Conservation (phyloP, 2,329 filamentous ascomycete species). For the Colletotrichum chlorophyti region DNA sequence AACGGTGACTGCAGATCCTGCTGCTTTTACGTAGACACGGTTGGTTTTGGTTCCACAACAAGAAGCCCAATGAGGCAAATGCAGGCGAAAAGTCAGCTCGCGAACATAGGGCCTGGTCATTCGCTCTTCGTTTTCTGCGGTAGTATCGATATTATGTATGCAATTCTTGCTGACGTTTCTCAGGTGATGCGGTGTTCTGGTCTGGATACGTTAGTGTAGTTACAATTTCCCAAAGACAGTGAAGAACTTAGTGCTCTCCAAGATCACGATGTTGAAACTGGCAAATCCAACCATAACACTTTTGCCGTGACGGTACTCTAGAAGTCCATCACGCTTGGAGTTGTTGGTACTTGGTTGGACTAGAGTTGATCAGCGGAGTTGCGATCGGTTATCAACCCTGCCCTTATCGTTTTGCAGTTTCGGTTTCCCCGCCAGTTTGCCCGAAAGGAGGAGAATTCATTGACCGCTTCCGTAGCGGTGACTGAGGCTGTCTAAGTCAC, state of each 20-base stretch:
- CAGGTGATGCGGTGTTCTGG: slow-evolving; percentile 48
- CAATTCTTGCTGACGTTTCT: slow-evolving; percentile 28
- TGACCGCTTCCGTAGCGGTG: too few species aligned
- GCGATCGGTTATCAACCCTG: slow-evolving; percentile 67
- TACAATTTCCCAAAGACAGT: slow-evolving; percentile 59
- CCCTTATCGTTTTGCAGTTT: slow-evolving; percentile 68
- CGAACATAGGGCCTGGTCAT: slow-evolving; percentile 31
- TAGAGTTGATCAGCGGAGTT: slow-evolving; percentile 58
- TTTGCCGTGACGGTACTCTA: slow-evolving; percentile 37
- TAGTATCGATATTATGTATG: too few species aligned
- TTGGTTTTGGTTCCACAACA: too few species aligned
- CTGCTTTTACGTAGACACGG: too few species aligned
- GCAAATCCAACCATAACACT: slow-evolving; percentile 31
- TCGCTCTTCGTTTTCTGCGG: slow-evolving; percentile 30
- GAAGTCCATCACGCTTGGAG: slow-evolving; percentile 53
- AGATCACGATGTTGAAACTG: slow-evolving; percentile 36
- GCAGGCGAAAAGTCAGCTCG: slow-evolving; percentile 25
- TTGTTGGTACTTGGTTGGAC: slow-evolving; percentile 52
- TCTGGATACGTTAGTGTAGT: slow-evolving; percentile 53
- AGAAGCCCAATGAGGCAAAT: too few species aligned
- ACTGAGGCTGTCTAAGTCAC: too few species aligned
- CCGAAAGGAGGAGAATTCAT: too few species aligned
- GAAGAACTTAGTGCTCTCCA: slow-evolving; percentile 57
- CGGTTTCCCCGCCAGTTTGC: slow-evolving; percentile 55
- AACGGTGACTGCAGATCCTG: too few species aligned